These are phyloP conservation scores for Jamesozyma piceae DNA, from an alignment of 805 yeast species.

Conservation along the genomic window DNA sequence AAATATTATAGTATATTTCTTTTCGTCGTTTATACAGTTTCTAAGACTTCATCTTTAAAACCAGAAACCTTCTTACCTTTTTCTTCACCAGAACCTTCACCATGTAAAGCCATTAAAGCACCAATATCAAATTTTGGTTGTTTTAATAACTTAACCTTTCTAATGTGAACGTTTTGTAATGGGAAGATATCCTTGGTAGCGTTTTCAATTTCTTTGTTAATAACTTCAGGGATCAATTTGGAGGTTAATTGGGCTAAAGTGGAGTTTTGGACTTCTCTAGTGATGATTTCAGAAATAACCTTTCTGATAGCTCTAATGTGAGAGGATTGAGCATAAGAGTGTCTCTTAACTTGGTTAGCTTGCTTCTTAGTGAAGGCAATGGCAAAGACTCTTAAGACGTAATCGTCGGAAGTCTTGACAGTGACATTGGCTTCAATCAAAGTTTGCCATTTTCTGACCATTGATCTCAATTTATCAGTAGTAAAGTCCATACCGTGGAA, in stretches of 20 bases:
- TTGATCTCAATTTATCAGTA: slow-evolving; percentile 90
- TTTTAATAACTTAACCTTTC: slow-evolving; percentile 96
- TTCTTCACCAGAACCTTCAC: slow-evolving; percentile 86
- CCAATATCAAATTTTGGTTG: slow-evolving; percentile 98
- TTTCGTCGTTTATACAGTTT: slow-evolving; percentile 61
- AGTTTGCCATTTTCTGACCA: slow-evolving; percentile 98
- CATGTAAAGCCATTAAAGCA: slow-evolving; percentile 90
- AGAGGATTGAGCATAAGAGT: slow-evolving; percentile 94
- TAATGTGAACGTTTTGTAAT: slow-evolving; percentile 94
- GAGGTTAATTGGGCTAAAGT: slow-evolving; percentile 94
- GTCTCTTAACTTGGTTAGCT: slow-evolving; percentile 93
- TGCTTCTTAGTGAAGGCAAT: slow-evolving; percentile 98
- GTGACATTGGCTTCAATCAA: slow-evolving; percentile 96
- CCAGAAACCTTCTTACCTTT: slow-evolving; percentile 94
- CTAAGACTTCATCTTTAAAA: slow-evolving; percentile 97
- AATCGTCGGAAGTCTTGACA: slow-evolving; percentile 95
- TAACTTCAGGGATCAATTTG: slow-evolving; percentile 96
- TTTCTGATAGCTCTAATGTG: slow-evolving; percentile 95
- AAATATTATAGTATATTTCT: slow-evolving; percentile 1
- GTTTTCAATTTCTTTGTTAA: slow-evolving; percentile 97
- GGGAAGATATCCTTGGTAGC: slow-evolving; percentile 91
- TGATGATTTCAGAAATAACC: slow-evolving; percentile 91
- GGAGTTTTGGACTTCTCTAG: slow-evolving; percentile 89
- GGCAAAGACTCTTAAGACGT: slow-evolving; percentile 90
- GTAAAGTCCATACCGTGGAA: slow-evolving; percentile 98